Evolutionary conservation across 1,284 basidiomycete genomes (phyloP), one percentile per base, ranked within the genome.

Genomic region (Pseudozyma sp.): DNA sequence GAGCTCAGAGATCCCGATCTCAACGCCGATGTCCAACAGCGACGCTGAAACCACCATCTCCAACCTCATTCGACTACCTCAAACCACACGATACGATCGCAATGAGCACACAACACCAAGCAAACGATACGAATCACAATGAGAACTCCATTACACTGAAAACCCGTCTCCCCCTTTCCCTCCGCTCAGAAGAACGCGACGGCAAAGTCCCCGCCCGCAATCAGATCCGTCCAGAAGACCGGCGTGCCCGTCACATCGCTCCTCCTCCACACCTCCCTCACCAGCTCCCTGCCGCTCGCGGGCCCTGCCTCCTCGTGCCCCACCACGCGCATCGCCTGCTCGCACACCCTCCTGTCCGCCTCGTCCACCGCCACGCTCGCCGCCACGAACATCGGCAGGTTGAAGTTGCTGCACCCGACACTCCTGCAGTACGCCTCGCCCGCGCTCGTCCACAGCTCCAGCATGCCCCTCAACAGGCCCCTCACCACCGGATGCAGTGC

Each of bases 371-470:
- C 68, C 35, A 71, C 68, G 0, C 51, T 51, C 11, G 49, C 48
- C 3, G 68, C 68, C 0, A 66, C 35, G 17, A 67, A 66, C 19
- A 71, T 67, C 34, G 68, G 59, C 37, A 71, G 45, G 24, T 71
- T 71, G 52, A 66, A 71, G 29, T 71, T 71, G 33, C 58, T 62
- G 31, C 68, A 71, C 35, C 68, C 68, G 1, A 71, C 63, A 19
- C 52, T 53, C 11, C 63, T 24, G 31, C 68, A 71, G 48, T 71
- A 71, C 31, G 51, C 45, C 46, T 71, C 63, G 3, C 63, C 68
- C 11, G 68, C 63, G 7, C 45, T 51, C 3, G 58, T 66, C 68
- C 68, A 71, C 19, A 71, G 40, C 8, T 67, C 55, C 35, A 71
- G 24, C 59, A 71, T 65, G 11, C 59, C 43, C 4, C 47, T 16